A percentile compares a stretch with the other conserved stretches of the same genome.
These are phyloP conservation scores for Davidsoniella virescens DNA, from an alignment of 2,329 filamentous ascomycete species.

Conservation along the genomic window DNA sequence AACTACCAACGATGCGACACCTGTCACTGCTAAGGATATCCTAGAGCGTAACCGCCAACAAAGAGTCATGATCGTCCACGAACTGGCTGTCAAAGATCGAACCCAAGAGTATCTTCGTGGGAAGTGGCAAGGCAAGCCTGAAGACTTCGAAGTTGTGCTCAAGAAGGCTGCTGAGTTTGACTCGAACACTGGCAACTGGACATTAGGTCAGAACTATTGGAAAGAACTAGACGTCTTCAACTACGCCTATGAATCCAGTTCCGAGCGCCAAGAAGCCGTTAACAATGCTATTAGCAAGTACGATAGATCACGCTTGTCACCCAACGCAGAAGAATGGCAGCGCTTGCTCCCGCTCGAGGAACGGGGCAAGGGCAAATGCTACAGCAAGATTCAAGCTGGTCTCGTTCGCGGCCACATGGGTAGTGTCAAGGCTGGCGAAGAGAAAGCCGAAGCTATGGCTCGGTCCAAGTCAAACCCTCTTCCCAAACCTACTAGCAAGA, in stretches of 20 bases:
- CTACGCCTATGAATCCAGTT: slow-evolving; percentile 37
- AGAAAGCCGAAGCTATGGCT: slow-evolving; percentile 21
- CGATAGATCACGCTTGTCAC: slow-evolving; percentile 40
- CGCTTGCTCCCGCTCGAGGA: slow-evolving; percentile 40
- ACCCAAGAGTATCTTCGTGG: slow-evolving; percentile 31
- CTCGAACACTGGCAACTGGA: slow-evolving; percentile 33
- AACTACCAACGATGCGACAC: slow-evolving; percentile 32
- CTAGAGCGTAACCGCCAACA: slow-evolving; percentile 37
- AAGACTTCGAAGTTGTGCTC: slow-evolving; percentile 38
- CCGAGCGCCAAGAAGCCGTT: slow-evolving; percentile 42
- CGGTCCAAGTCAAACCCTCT: slow-evolving; percentile 36
- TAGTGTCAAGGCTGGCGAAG: slow-evolving; percentile 23
- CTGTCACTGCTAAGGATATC: slow-evolving; percentile 34
- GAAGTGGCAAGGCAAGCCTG: slow-evolving; percentile 34
- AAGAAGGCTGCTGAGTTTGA: slow-evolving; percentile 42
- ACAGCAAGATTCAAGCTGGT: slow-evolving; percentile 45
- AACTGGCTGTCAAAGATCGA: slow-evolving; percentile 39
- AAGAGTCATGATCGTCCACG: slow-evolving; percentile 39
- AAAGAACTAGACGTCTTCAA: slow-evolving; percentile 49
- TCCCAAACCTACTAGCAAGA: slow-evolving; percentile 39
- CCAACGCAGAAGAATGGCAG: slow-evolving; percentile 44
- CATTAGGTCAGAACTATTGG: slow-evolving; percentile 38
- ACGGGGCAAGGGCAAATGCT: slow-evolving; percentile 38
- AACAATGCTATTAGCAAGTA: slow-evolving; percentile 44
- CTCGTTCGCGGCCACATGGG: slow-evolving; percentile 34